Evolutionary conservation across 306 rosid genomes (phyloP).

Genomic region (Vigna reflexopilosa): DNA sequence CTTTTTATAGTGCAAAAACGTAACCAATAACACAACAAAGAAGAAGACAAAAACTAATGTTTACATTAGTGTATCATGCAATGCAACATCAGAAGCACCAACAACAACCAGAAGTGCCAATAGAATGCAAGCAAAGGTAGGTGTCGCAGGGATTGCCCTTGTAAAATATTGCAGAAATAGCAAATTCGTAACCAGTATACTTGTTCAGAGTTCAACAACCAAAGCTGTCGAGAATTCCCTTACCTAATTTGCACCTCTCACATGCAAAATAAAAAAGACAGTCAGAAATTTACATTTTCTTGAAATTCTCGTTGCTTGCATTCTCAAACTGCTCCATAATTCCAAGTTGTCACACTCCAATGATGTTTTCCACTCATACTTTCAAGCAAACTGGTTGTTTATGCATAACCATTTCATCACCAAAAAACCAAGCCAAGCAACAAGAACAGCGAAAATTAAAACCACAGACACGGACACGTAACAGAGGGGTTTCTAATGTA

Average conservation of each 20-base stretch:
- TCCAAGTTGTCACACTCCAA: not conserved
- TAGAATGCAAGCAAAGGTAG: not conserved
- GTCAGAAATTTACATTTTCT: not conserved
- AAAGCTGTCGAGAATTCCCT: not conserved
- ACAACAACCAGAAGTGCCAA: not conserved
- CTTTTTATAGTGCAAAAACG: not conserved
- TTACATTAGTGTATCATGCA: slow-evolving; percentile 16
- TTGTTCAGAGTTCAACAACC: not conserved
- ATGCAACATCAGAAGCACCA: not conserved
- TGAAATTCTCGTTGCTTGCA: not conserved
- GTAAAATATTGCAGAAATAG: not conserved
- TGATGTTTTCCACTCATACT: not conserved
- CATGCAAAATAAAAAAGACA: not conserved
- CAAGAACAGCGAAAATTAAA: not conserved
- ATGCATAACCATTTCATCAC: not conserved
- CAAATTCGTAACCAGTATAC: not conserved
- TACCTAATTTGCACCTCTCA: slow-evolving; percentile 1
- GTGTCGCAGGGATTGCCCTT: not conserved
- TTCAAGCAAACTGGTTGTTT: not conserved
- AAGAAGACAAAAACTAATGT: not conserved
- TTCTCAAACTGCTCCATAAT: not conserved
- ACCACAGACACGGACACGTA: not conserved
- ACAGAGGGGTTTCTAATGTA: slow-evolving; percentile 7
- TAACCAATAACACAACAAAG: not conserved
- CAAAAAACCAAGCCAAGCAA: not conserved